Percentiles rank a stretch among this genome's conserved stretches.
Evolutionary conservation across 768 basidiomycete species (phyloP).

Genomic region (Mycena crocata): DNA sequence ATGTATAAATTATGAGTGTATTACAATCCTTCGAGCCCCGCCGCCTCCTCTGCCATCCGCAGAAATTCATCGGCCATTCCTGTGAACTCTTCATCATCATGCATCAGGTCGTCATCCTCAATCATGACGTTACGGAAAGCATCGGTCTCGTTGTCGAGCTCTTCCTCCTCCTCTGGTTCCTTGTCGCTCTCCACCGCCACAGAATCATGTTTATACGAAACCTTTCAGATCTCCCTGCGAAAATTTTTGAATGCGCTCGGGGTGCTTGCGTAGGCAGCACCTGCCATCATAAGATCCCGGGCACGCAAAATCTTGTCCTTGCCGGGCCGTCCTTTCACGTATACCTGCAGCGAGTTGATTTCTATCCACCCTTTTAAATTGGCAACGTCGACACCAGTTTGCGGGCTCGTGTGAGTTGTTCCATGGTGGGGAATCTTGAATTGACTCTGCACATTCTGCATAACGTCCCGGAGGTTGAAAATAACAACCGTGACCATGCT

Average conservation of each 20-base stretch:
- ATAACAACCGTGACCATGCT: slow-evolving; percentile 17
- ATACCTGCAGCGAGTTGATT: slow-evolving; percentile 23
- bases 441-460: not conserved
- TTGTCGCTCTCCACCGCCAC: not conserved
- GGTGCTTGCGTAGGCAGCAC: slow-evolving; percentile 30
- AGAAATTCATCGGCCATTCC: slow-evolving; percentile 3
- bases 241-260: slow-evolving; percentile 28
- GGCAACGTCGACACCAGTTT: not conserved
- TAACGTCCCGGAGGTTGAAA: not conserved
- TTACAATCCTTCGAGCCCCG: not conserved
- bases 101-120: slow-evolving; percentile 20
- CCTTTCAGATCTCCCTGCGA: slow-evolving; percentile 20
- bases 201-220: not conserved
- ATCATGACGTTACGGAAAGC: not conserved
- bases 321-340: slow-evolving; percentile 11
- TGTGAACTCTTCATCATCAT: slow-evolving; percentile 27
- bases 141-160: not conserved
- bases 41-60: not conserved
- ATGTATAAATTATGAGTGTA: not conserved
- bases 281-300: slow-evolving; percentile 26
- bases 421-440: not conserved
- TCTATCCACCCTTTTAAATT: slow-evolving; percentile 22
- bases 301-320: slow-evolving; percentile 10
- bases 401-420: not conserved
- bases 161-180: not conserved